Percentiles rank a stretch among this genome's conserved stretches.
Evolutionary conservation across 257 asterid species (phyloP).

Genomic region (Linderniella brevidens): DNA sequence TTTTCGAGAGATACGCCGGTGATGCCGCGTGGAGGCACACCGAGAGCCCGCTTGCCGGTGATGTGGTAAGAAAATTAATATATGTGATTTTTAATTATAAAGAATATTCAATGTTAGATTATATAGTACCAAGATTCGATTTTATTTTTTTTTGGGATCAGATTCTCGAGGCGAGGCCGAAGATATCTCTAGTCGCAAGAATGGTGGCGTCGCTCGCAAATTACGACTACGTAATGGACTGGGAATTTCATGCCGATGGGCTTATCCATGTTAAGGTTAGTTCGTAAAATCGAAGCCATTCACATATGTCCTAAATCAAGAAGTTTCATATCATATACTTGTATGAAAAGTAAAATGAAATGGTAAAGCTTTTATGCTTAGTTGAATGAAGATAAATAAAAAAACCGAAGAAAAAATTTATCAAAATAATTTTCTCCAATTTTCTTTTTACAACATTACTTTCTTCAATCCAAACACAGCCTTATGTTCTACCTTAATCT

Average conservation of each 20-base stretch:
- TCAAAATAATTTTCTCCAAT: too few species aligned
- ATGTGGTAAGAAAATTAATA: slow-evolving; percentile 15
- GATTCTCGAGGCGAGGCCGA: slow-evolving; percentile 63
- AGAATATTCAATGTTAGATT: neutral
- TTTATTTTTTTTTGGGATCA: neutral
- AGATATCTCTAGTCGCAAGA: slow-evolving; percentile 39
- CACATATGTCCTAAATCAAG: too few species aligned
- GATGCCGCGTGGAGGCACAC: slow-evolving; percentile 73
- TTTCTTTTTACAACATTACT: too few species aligned
- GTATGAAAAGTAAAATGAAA: too few species aligned
- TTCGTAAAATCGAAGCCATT: neutral
- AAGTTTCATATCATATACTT: too few species aligned
- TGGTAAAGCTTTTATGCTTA: too few species aligned
- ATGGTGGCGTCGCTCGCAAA: slow-evolving; percentile 59
- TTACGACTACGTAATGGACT: slow-evolving; percentile 58
- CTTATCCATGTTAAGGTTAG: slow-evolving; percentile 45
- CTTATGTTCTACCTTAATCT: neutral
- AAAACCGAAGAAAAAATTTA: too few species aligned
- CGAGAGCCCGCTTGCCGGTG: slow-evolving; percentile 28
- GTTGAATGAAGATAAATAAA: too few species aligned
- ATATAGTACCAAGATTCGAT: neutral
- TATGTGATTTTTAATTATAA: neutral
- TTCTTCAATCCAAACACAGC: too few species aligned
- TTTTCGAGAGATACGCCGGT: slow-evolving; percentile 58
- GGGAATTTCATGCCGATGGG: slow-evolving; percentile 87